Evolutionary conservation across 768 basidiomycete genomes (phyloP).

Genomic region (Russula olivacea): DNA sequence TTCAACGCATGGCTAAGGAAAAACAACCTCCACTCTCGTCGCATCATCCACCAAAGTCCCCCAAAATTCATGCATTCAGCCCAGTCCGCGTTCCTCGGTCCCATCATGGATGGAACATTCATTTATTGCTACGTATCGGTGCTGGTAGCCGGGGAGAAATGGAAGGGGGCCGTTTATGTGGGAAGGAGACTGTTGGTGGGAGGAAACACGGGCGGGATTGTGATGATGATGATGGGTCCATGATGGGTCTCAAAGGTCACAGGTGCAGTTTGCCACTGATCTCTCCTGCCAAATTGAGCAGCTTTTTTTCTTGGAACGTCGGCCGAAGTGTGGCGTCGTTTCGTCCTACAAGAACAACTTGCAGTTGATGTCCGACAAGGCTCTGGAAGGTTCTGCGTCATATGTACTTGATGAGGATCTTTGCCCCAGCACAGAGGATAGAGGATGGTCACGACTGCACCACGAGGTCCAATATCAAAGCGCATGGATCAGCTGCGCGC

Average conservation of each 20-base stretch:
- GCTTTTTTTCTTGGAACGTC: background rate
- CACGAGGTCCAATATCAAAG: background rate
- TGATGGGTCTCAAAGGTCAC: background rate
- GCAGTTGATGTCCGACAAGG: background rate
- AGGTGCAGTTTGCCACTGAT: background rate
- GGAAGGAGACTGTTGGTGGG: background rate
- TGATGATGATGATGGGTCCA: background rate
- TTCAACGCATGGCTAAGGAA: background rate
- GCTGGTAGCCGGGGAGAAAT: background rate
- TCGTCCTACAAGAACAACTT: background rate
- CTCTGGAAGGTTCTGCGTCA: background rate
- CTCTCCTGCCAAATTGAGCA: background rate
- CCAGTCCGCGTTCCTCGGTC: constrained; percentile 1
- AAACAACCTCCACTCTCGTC: background rate
- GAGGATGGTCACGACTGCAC: background rate
- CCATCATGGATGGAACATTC: background rate
- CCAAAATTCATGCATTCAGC: background rate
- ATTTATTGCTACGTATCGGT: background rate
- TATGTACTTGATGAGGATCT: background rate
- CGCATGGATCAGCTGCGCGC: constrained; percentile 10
- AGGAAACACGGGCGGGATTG: background rate
- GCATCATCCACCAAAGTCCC: background rate
- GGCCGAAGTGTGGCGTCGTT: background rate
- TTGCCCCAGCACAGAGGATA: background rate
- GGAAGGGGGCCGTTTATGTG: background rate